Conservation (phyloP, 805 yeast species). For the Wickerhamiella kazuoi region DNA sequence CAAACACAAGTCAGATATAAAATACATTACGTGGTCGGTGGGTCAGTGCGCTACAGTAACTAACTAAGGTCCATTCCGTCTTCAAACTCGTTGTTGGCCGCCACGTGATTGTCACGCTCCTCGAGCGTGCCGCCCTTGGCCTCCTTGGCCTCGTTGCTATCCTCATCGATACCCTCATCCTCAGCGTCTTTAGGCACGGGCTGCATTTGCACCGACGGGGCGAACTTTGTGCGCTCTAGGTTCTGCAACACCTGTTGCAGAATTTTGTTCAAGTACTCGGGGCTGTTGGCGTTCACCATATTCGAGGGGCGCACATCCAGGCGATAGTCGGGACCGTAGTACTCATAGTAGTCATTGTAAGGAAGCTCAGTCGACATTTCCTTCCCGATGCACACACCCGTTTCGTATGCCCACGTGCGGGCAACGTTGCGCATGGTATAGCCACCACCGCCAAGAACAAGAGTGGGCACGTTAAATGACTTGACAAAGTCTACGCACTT, state of each 20-base stretch:
- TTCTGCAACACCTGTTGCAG: slow-evolving; percentile 58
- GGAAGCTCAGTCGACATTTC: slow-evolving; percentile 43
- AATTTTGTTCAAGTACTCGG: slow-evolving; percentile 77
- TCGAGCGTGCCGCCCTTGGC: slow-evolving; percentile 81
- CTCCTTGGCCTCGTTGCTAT: slow-evolving; percentile 58
- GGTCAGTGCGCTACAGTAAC: no score
- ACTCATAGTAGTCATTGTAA: slow-evolving; percentile 89
- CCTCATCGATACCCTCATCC: slow-evolving; percentile 77
- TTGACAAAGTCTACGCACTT: slow-evolving; percentile 84
- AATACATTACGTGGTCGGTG: no score
- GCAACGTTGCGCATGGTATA: slow-evolving; percentile 93
- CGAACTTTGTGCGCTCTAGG: slow-evolving; percentile 77
- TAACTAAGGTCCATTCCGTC: slow-evolving; percentile 25
- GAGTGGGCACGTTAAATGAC: slow-evolving; percentile 74
- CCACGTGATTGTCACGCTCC: slow-evolving; percentile 60
- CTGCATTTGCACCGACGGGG: slow-evolving; percentile 93
- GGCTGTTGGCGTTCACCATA: slow-evolving; percentile 91
- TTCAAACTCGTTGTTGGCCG: slow-evolving; percentile 62
- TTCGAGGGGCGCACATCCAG: slow-evolving; percentile 82
- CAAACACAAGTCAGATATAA: background rate
- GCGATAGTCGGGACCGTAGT: slow-evolving; percentile 92
- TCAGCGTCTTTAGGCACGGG: slow-evolving; percentile 79
- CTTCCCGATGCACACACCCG: slow-evolving; percentile 56
- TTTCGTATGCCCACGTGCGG: slow-evolving; percentile 90
- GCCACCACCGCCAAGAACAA: slow-evolving; percentile 95